phyloP scores from a whole-genome alignment of 2,329 filamentous ascomycete species.

The Hyphodiscus sp. region DNA sequence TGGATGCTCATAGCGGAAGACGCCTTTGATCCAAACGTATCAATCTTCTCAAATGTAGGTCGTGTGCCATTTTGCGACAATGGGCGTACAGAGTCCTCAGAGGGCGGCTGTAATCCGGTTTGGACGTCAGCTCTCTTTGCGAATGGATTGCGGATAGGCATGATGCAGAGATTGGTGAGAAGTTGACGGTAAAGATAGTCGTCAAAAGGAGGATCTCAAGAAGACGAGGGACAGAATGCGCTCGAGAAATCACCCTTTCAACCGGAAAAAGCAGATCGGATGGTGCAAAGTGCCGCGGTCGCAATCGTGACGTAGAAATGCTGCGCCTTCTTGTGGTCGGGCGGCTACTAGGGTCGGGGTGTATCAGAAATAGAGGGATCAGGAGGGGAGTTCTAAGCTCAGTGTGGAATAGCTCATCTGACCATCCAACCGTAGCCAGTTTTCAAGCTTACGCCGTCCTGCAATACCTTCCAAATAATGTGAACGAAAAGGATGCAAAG shows the following conservation, averaged over 20 bases:
- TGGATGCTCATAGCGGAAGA: constrained; percentile 57
- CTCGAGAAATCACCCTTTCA: background rate
- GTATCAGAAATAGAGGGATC: no score
- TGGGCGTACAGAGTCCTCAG: constrained; percentile 48
- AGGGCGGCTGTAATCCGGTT: constrained; percentile 17
- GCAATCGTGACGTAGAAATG: background rate
- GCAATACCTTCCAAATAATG: no score
- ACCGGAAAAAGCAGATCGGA: background rate
- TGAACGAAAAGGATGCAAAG: no score
- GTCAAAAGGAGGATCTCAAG: background rate
- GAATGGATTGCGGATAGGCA: constrained; percentile 70
- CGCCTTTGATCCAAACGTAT: constrained; percentile 56
- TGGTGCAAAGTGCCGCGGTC: background rate
- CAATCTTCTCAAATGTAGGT: constrained; percentile 53
- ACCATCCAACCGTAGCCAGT: no score
- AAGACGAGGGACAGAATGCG: background rate
- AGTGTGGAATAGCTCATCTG: no score
- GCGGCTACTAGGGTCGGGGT: no score
- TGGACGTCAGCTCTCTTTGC: constrained; percentile 45
- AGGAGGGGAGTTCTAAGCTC: no score
- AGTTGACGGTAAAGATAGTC: background rate
- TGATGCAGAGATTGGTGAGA: constrained; percentile 29
- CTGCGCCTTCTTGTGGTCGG: background rate
- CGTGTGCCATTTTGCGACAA: constrained; percentile 38
- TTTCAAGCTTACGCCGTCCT: no score